Conservation (phyloP, 805 yeast genomes). For the Lipomyces yamanashiensis region DNA sequence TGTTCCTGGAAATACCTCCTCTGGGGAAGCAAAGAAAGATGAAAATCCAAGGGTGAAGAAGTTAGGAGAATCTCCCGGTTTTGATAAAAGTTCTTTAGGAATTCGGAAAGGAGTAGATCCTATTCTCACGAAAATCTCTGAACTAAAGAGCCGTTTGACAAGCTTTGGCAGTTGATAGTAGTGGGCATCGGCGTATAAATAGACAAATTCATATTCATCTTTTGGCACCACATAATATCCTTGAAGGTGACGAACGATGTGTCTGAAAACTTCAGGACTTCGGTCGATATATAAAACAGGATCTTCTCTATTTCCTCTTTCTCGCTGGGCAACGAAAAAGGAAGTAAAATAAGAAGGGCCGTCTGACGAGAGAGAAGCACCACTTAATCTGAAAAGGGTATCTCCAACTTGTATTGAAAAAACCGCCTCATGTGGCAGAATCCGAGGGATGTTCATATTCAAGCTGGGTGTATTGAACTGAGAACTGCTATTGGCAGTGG, state of each 20-base stretch:
- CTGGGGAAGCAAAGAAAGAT: constrained; percentile 57
- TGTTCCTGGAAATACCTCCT: constrained; percentile 45
- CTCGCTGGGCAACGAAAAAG: constrained; percentile 53
- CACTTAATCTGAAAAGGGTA: constrained; percentile 34
- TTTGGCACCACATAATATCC: constrained; percentile 68
- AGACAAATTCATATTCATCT: constrained; percentile 63
- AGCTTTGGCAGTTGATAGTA: constrained; percentile 71
- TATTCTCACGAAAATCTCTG: constrained; percentile 61
- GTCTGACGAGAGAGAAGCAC: constrained; percentile 79
- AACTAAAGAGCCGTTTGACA: constrained; percentile 53
- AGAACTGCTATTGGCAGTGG: neutral
- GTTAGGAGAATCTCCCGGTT: constrained; percentile 76
- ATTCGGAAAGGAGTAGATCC: constrained; percentile 67
- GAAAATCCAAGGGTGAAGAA: constrained; percentile 69
- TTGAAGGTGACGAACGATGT: constrained; percentile 73
- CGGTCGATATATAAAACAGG: constrained; percentile 68
- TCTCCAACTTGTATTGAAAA: constrained; percentile 39
- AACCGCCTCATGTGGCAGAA: constrained; percentile 36
- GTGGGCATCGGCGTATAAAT: constrained; percentile 68
- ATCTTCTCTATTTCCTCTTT: constrained; percentile 40
- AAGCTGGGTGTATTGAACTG: constrained; percentile 20
- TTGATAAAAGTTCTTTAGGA: constrained; percentile 57
- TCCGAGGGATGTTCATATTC: constrained; percentile 28
- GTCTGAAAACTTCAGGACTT: constrained; percentile 68
- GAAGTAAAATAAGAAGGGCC: constrained; percentile 82